Evolutionary conservation across 208 protist genomes (phyloP), one percentile per base, ranked within the genome.

Genomic region (Leishmania arabica): DNA sequence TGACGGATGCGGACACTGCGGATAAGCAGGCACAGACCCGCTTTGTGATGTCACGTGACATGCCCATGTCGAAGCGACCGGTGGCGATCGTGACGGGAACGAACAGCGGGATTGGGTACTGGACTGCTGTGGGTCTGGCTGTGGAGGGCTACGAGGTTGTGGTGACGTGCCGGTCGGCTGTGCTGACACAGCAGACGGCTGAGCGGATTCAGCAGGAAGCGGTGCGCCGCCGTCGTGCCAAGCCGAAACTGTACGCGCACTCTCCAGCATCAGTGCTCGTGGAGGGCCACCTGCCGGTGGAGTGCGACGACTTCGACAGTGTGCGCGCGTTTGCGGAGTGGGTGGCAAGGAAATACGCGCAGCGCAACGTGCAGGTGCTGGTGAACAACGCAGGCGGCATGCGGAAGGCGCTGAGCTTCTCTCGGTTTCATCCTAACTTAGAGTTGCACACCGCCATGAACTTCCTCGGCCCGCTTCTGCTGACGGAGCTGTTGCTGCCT

Each of bases 31-130:
- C 68, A 19, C n/a, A 37, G 47, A 37, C 71, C 11, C 78, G 69
- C 45, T 79, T 93, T 72, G 84, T 94, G 42, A 80, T 97, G 76
- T 86, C 82, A 24, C 83, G 73, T 19, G 81, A 89, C 65, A 95
- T 95, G 91, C 77, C 74, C 37, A 66, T 84, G 9, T 77, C 79
- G 27, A 88, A 91, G 73, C 86, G 94, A 24, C 92, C 92, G 0
- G 96, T 97, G 56, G 93, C 92, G 51, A 86, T 98, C 17, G 95
- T 98, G 73, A 98, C 95, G 13, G 95, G 95, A n/a, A 96, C 94
- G 49, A 98, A 98, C 85, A 94, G 90, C 77, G 95, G 95, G 21
- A 96, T 98, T 69, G 95, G 95, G 15, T 96, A 89, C 79, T 87
- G 93, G 84, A 98, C 93, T 4, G 95, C 94, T 1, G 85, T 94